These are phyloP conservation scores for Lolium perenne DNA, from an alignment of 176 grass and related monocot species.

Conservation along the genomic window DNA sequence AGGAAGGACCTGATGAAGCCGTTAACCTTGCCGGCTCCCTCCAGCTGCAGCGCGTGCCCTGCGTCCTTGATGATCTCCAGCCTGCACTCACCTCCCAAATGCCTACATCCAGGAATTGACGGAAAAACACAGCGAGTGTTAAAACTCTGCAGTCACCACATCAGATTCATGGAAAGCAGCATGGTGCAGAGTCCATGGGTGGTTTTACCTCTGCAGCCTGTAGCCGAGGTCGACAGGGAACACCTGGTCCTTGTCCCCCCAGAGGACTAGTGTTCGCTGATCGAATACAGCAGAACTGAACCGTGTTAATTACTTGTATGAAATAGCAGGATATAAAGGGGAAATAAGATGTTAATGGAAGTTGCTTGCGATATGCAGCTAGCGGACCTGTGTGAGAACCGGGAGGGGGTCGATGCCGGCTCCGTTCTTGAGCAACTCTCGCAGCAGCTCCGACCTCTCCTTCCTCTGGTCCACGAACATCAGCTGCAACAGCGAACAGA, in stretches of 20 bases:
- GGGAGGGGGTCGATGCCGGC: slow-evolving; percentile 66
- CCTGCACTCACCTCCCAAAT: slow-evolving; percentile 63
- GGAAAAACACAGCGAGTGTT: background rate
- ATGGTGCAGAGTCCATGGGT: background rate
- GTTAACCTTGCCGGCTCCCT: slow-evolving; percentile 60
- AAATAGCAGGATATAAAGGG: background rate
- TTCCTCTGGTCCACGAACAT: slow-evolving; percentile 77
- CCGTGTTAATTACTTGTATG: background rate
- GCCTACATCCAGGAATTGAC: slow-evolving; percentile 33
- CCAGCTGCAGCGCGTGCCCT: slow-evolving; percentile 85
- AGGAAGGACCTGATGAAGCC: slow-evolving; percentile 63
- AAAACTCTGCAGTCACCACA: too few species aligned
- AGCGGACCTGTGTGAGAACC: slow-evolving; percentile 62
- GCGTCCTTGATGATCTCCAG: slow-evolving; percentile 81
- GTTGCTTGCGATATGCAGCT: background rate
- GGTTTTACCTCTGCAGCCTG: slow-evolving; percentile 68
- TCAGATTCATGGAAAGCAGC: background rate
- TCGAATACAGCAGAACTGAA: background rate
- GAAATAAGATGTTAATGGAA: background rate
- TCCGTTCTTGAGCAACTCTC: slow-evolving; percentile 65
- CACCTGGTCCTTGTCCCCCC: slow-evolving; percentile 86
- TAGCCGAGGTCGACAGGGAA: slow-evolving; percentile 70
- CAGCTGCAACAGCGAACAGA: slow-evolving; percentile 37
- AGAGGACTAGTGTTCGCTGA: slow-evolving; percentile 75
- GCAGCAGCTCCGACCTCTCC: slow-evolving; percentile 77